Base-by-base conservation (phyloP, 1,284 basidiomycete genomes). In the Phylloporus sp. region DNA sequence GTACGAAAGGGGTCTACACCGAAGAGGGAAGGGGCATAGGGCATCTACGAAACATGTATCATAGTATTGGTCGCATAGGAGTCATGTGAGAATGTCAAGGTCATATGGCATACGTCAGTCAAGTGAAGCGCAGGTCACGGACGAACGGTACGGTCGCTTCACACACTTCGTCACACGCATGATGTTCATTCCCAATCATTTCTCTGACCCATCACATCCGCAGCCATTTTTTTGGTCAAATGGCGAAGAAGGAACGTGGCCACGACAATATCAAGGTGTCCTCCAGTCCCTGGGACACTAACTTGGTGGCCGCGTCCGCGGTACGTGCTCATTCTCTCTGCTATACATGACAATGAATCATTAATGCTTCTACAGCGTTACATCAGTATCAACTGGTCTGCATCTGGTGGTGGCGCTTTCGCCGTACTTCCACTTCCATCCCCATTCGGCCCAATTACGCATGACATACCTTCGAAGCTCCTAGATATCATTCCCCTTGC, bases 321-420 rank as follows among this genome's bases (percentile, higher is more conserved):
- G 92, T 93, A 74, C 74, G 68, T 62, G 79, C 42, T 26, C 54
- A 44, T 42, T 46, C 10, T 20, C 4, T 18, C 10, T 28, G 49
- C 15, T 6, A 46, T 11, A 12, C 52, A 29, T n/a, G 0, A 15
- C 32, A 12, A 1, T 37, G n/a, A n/a, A n/a, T 29, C 17, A 57
- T 29, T 20, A n/a, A 64, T 44, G 32, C 29, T 49, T 42, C 20
- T 55, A 26, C 70, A 94, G 92, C 84, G 88, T 81, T 98, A 94
- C 78, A 81, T 98, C 72, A 91, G 91, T 61, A 79, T 98, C 65
- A 98, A 98, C 85, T 98, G 96, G 95, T 94, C 95, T 78, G 88
- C 93, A 28, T 94, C 95, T 0, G 97, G 97, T 34, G 97, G 97
- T 29, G 97, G 97, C 61, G 97, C 97, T 2, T 98, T 98, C 75